Percentiles rank a stretch among this genome's conserved stretches.
phyloP scores from a whole-genome alignment of 2,329 filamentous ascomycete genomes.

The Nemania diffusa region DNA sequence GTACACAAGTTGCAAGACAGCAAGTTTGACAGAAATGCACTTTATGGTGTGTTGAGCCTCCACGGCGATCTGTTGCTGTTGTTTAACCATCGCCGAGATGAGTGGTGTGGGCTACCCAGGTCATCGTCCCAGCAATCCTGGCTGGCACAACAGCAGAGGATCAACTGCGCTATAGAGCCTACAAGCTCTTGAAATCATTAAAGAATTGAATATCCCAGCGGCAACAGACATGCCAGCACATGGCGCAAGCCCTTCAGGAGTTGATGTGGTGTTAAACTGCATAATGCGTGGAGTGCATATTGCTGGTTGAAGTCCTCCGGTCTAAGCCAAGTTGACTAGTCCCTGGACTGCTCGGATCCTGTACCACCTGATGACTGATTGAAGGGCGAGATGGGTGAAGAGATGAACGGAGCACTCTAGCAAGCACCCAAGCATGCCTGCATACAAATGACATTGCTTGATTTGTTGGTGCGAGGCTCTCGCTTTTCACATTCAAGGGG shows the following conservation, averaged over 20 bases:
- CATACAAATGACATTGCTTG: slow-evolving; percentile 34
- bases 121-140: slow-evolving; percentile 24
- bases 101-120: slow-evolving; percentile 8
- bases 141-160: slow-evolving; percentile 25
- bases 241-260: slow-evolving; percentile 23
- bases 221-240: slow-evolving; percentile 27
- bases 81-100: slow-evolving; percentile 24
- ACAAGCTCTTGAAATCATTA: slow-evolving; percentile 33
- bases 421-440: slow-evolving; percentile 24
- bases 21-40: slow-evolving; percentile 20
- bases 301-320: slow-evolving; percentile 27
- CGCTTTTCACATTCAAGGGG: slow-evolving; percentile 31
- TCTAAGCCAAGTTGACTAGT: slow-evolving; percentile 38
- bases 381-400: slow-evolving; percentile 26
- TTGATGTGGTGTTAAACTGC: slow-evolving; percentile 31
- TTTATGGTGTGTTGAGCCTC: slow-evolving; percentile 16
- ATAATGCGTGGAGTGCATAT: slow-evolving; percentile 28
- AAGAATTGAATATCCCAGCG: slow-evolving; percentile 17
- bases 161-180: slow-evolving; percentile 32
- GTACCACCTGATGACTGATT: slow-evolving; percentile 28
- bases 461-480: slow-evolving; percentile 19
- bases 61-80: slow-evolving; percentile 6
- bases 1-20: slow-evolving; percentile 17
- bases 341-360: slow-evolving; percentile 29
- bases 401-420: slow-evolving; percentile 16